Base-by-base conservation (phyloP, 1,139 yeast genomes). In the Blastobotrys illinoisensis region DNA sequence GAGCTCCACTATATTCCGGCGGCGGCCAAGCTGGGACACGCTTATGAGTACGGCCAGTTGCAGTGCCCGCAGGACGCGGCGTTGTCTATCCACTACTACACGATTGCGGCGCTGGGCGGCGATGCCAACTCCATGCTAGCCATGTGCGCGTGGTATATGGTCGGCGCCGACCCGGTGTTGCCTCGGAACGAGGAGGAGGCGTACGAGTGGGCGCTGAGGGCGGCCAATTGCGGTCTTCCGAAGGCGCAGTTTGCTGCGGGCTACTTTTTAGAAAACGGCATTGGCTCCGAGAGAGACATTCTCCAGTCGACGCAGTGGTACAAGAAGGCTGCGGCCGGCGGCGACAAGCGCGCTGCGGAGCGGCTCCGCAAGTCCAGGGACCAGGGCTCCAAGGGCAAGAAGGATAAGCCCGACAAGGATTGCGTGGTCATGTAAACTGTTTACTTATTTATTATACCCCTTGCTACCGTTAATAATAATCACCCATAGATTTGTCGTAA, bases 91-190 rank as follows among this genome's bases (percentile, higher is more conserved):
- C 97, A 93, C 69, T 93, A 91, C 68, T 93, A 89, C 69, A 90
- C 97, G 0, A 85, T 87, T 62, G 96, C 96, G 0, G 97, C 98
- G 0, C 71, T 85, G 48, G 86, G 86, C 1, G 97, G 97, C 5
- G 96, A 93, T 69, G 81, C 96, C 1, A 83, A 81, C 52, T 86
- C 96, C 14, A 93, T 91, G 96, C 76, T 91, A 64, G 91, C 96
- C 2, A 78, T 93, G 77, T 90, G 97, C 70, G 97, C 97, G 1
- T 93, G 98, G 98, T 93, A 90, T 69, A 77, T 91, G 69, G 86
- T 89, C 36, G 99, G 99, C 1, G 85, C 88, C 46, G 93, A 87
- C 46, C 91, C 93, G 18, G 83, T 83, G 57, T 77, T 93, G 61
- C 86, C 85, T 14, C 81, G 82, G 60, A 95, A 91, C 68, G 89